Evolutionary conservation across 352 stramenopile genomes (phyloP).

Genomic region (Phytopythium sindhum): DNA sequence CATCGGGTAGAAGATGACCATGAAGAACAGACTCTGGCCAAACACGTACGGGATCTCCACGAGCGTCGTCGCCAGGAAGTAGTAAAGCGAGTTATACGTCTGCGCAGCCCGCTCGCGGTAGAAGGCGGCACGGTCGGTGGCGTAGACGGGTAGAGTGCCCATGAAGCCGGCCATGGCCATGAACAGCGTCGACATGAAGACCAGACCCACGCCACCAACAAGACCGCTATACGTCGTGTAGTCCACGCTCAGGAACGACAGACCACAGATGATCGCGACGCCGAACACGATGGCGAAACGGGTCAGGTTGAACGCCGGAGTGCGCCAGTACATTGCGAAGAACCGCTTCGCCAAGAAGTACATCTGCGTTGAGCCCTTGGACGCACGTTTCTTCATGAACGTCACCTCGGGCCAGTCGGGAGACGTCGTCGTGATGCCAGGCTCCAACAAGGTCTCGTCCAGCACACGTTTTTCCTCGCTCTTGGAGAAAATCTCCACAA

Average conservation of each 20-base stretch:
- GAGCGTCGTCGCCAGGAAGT: conserved; percentile 36
- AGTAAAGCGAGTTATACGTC: conserved; percentile 61
- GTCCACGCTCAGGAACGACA: conserved; percentile 13
- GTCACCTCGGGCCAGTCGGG: conserved; percentile 15
- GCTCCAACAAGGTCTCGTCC: conserved; percentile 10
- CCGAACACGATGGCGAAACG: conserved; percentile 13
- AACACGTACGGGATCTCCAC: conserved; percentile 51
- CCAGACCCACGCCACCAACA: conserved; percentile 21
- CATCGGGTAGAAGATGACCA: conserved; percentile 63
- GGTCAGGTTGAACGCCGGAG: conserved; percentile 64
- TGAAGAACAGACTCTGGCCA: conserved; percentile 19
- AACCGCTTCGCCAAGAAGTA: conserved; percentile 42
- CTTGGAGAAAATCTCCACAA: conserved; percentile 21
- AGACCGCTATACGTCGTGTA: conserved; percentile 17
- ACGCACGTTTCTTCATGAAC: conserved; percentile 22
- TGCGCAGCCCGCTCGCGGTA: conserved; percentile 73
- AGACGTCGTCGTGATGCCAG: conserved; percentile 11
- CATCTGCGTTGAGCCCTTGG: conserved; percentile 18
- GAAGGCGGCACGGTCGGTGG: conserved; percentile 69
- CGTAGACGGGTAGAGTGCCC: conserved; percentile 29
- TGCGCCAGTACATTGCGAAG: conserved; percentile 20
- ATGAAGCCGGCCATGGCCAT: conserved; percentile 60
- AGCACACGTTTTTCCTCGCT: conserved; percentile 15
- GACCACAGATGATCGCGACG: conserved; percentile 15
- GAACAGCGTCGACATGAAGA: conserved; percentile 77